Evolutionary conservation across 1,139 yeast species (phyloP).

Genomic region (Chernovozyma sophiae-reginae): DNA sequence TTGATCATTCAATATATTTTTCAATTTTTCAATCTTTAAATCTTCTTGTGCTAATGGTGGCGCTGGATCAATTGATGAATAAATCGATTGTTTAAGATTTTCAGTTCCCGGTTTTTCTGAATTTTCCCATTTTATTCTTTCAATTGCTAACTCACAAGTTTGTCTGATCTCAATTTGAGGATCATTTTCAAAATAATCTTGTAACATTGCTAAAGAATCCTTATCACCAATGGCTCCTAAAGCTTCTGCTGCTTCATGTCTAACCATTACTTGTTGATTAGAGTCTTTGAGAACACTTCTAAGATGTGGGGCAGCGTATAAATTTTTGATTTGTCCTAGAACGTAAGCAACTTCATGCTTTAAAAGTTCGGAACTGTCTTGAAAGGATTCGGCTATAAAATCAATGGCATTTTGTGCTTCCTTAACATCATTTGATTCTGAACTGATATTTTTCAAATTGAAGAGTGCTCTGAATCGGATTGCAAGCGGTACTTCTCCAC

Average conservation of each 20-base stretch:
- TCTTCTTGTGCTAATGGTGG: conserved; percentile 82
- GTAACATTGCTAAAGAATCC: conserved; percentile 65
- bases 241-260: conserved; percentile 99
- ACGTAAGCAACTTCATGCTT: conserved; percentile 99
- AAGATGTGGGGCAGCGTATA: conserved; percentile 70
- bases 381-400: conserved; percentile 78
- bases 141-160: conserved; percentile 96
- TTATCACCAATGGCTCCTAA: conserved; percentile 90
- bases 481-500: conserved; percentile 71
- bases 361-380: conserved; percentile 82
- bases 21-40: conserved; percentile 57
- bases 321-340: conserved; percentile 91
- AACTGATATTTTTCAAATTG: conserved; percentile 81
- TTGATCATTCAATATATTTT: conserved; percentile 70
- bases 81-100: conserved; percentile 68
- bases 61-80: conserved; percentile 93
- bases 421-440: conserved; percentile 49
- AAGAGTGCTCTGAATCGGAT: conserved; percentile 90
- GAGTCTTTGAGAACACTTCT: conserved; percentile 66
- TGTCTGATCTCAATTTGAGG: conserved; percentile 88
- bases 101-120: conserved; percentile 63
- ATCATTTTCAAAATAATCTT: conserved; percentile 62
- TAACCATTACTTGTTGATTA: conserved; percentile 87
- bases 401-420: conserved; percentile 63
- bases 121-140: conserved; percentile 88